Base-by-base conservation (phyloP, 345 rosid species). In the Syzygium oleosum region DNA sequence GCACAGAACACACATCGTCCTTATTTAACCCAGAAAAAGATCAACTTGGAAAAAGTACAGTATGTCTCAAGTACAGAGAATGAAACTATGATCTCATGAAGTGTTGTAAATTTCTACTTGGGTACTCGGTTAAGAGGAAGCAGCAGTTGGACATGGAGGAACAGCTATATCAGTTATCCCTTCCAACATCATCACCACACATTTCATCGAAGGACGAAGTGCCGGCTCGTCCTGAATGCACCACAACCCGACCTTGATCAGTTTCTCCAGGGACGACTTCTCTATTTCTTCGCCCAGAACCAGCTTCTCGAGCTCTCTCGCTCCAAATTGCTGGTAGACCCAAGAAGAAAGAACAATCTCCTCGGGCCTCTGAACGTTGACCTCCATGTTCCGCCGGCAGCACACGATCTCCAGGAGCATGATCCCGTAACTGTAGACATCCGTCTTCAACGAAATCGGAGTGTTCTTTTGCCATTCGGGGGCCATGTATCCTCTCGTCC, bases 101-200 rank as follows among this genome's bases (percentile, higher is more conserved):
- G 41, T 8, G 78, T 7, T 16, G 78, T 31, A 65, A 65, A 4
- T 8, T 31, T 65, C 43, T 31, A 65, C 78, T 31, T 31, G 43
- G 43, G 78, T 16, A 4, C 78, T 65, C 78, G 31, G 78, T 16
- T 31, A 65, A 2, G 11, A 34, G 78, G 31, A 2, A 84, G 58
- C 43, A 52, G 85, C 56, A n/a, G 88, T 73, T 38, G 85, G 88
- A 79, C 84, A 77, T 41, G 85, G 88, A 27, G 88, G 88, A 29
- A 41, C 29, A 4, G 88, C 43, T 15, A 78, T 54, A 4, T 87
- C 88, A 52, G 86, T 31, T 16, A 65, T 65, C 38, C 78, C 78
- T 65, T 65, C 78, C 43, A 65, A 2, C 78, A 65, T 65, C 78
- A 65, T 31, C 78, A 31, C 78, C 78, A 65, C 78, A 31, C 43